phyloP scores from a whole-genome alignment of 768 basidiomycete genomes.

The Pulveroboletus sp. region DNA sequence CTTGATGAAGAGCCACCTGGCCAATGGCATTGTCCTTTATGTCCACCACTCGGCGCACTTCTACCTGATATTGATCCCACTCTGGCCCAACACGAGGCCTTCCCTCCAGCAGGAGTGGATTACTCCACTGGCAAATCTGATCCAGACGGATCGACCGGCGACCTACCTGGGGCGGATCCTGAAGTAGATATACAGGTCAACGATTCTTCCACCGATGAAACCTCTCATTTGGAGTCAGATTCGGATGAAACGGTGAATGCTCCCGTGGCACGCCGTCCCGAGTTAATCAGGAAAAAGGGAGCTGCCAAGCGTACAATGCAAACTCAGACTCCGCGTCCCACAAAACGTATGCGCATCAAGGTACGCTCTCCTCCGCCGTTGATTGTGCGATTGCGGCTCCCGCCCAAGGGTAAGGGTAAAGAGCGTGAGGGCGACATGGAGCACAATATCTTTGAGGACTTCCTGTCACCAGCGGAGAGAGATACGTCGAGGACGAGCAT shows the following conservation, averaged over 20 bases:
- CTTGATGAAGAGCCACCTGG: slow-evolving; percentile 69
- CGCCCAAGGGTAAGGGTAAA: slow-evolving; percentile 63
- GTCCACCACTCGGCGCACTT: slow-evolving; percentile 35
- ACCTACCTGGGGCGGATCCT: slow-evolving; percentile 16
- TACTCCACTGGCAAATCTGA: slow-evolving; percentile 17
- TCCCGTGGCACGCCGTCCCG: slow-evolving; percentile 10
- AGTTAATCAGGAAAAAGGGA: slow-evolving; percentile 28
- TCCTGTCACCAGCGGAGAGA: slow-evolving; percentile 63
- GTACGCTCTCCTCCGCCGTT: slow-evolving; percentile 33
- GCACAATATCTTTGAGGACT: slow-evolving; percentile 77
- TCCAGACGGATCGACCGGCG: slow-evolving; percentile 30
- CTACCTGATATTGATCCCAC: slow-evolving; percentile 2
- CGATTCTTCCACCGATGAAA: slow-evolving; percentile 31
- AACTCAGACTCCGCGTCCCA: slow-evolving; percentile 25
- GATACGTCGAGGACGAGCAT: slow-evolving; percentile 71
- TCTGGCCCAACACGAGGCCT: slow-evolving; percentile 36
- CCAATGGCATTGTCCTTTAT: slow-evolving; percentile 70
- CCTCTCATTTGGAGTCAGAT: slow-evolving; percentile 29
- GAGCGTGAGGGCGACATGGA: slow-evolving; percentile 61
- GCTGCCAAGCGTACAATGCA: slow-evolving; percentile 23
- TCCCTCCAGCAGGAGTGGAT: slow-evolving; percentile 33
- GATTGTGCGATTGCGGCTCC: slow-evolving; percentile 50
- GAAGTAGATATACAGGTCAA: slow-evolving; percentile 35
- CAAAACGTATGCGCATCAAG: slow-evolving; percentile 47
- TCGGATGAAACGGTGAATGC: slow-evolving; percentile 22